A percentile compares a stretch with the other conserved stretches of the same genome.
phyloP scores from a whole-genome alignment of 805 yeast species.

The Cyberlindnera mycetangii region DNA sequence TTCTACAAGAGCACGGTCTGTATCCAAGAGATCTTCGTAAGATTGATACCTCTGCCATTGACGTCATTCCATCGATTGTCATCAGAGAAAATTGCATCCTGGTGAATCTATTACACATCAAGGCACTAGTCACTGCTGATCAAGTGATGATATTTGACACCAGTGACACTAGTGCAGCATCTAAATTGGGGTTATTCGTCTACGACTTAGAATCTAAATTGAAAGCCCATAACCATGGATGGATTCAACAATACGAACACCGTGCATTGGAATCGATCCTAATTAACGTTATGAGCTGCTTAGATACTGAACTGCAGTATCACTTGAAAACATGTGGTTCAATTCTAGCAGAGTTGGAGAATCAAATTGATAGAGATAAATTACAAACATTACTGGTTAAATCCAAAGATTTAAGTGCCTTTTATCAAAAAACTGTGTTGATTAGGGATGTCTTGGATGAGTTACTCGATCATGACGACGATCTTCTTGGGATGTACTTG shows the following conservation, averaged over 20 bases:
- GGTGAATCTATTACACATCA: constrained; percentile 80
- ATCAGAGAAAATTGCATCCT: constrained; percentile 76
- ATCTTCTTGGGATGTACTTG: constrained; percentile 74
- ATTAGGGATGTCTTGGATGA: constrained; percentile 84
- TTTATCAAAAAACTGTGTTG: constrained; percentile 70
- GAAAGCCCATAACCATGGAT: constrained; percentile 35
- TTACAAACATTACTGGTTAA: constrained; percentile 69
- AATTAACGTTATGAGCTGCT: constrained; percentile 72
- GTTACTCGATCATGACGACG: constrained; percentile 82
- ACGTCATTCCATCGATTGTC: constrained; percentile 86
- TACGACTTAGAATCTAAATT: constrained; percentile 81
- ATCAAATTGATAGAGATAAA: constrained; percentile 72
- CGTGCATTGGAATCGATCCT: constrained; percentile 79
- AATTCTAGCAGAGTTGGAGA: constrained; percentile 70
- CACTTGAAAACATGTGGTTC: constrained; percentile 58
- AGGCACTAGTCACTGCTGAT: constrained; percentile 83
- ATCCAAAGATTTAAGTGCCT: constrained; percentile 67
- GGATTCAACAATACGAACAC: constrained; percentile 66
- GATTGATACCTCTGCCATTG: constrained; percentile 68
- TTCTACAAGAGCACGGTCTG: constrained; percentile 68
- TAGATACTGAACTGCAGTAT: constrained; percentile 70
- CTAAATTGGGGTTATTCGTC: constrained; percentile 70
- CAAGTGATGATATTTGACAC: constrained; percentile 81
- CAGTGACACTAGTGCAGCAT: constrained; percentile 49
- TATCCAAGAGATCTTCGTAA: constrained; percentile 87